These are phyloP conservation scores for Komagataella pseudopastoris DNA, from an alignment of 805 yeast species.

Conservation along the genomic window DNA sequence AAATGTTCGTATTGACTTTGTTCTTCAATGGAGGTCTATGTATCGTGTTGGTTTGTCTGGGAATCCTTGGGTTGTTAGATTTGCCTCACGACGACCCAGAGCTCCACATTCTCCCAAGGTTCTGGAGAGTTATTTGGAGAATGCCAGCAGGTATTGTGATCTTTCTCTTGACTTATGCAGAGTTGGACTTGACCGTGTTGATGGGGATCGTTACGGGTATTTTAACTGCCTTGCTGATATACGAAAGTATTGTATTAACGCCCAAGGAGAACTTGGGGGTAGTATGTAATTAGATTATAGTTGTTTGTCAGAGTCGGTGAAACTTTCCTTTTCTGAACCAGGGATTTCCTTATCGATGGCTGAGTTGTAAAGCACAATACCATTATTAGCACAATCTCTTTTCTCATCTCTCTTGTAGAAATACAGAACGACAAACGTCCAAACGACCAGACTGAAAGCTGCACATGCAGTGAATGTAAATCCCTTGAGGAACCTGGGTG, in stretches of 20 bases:
- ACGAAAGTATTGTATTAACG: slow-evolving; percentile 4
- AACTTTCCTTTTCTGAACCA: background rate
- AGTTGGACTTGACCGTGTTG: slow-evolving; percentile 6
- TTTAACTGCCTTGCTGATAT: slow-evolving; percentile 4
- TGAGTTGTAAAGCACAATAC: slow-evolving; percentile 32
- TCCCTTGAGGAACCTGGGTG: slow-evolving; percentile 43
- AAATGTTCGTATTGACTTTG: slow-evolving; percentile 27
- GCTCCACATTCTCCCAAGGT: slow-evolving; percentile 17
- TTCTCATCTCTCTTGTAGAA: slow-evolving; percentile 42
- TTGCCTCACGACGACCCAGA: slow-evolving; percentile 25
- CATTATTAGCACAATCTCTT: slow-evolving; percentile 28
- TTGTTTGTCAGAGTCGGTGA: background rate
- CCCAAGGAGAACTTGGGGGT: background rate
- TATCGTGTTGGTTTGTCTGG: slow-evolving; percentile 25
- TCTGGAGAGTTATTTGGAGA: slow-evolving; percentile 25
- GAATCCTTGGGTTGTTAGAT: slow-evolving; percentile 29
- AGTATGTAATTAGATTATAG: background rate
- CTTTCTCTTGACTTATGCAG: slow-evolving; percentile 5
- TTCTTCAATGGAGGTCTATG: slow-evolving; percentile 42
- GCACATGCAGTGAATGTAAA: slow-evolving; percentile 30
- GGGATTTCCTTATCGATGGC: slow-evolving; percentile 2
- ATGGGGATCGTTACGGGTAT: slow-evolving; percentile 6
- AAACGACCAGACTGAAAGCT: slow-evolving; percentile 20
- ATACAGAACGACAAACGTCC: slow-evolving; percentile 6
- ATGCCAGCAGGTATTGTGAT: slow-evolving; percentile 4